phyloP scores from a whole-genome alignment of 1,284 basidiomycete genomes.

The Stygiomarasmius scandens region DNA sequence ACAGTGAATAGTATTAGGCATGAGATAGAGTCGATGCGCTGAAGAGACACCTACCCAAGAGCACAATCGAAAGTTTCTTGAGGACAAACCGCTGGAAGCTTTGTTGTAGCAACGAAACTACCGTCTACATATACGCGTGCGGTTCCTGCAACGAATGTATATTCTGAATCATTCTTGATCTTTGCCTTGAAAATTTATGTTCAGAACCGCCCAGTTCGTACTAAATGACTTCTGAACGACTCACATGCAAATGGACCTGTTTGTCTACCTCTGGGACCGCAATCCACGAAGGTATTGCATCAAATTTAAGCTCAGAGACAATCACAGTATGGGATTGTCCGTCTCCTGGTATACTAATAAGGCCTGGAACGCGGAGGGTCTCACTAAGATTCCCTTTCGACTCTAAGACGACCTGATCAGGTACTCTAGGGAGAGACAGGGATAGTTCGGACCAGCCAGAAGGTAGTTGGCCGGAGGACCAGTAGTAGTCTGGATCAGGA shows the following conservation, averaged over 20 bases:
- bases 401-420: conserved; percentile 6
- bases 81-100: conserved; percentile 30
- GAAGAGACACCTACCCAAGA: too few species aligned
- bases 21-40: conserved; percentile 7
- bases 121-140: conserved; percentile 42
- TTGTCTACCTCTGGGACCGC: conserved; percentile 32
- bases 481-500: too few species aligned
- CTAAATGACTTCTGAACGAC: not conserved
- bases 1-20: not conserved
- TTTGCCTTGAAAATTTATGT: too few species aligned
- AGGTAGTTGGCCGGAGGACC: too few species aligned
- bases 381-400: conserved; percentile 37
- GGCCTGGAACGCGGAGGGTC: conserved; percentile 37
- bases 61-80: conserved; percentile 25
- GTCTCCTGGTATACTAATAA: conserved; percentile 34
- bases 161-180: too few species aligned
- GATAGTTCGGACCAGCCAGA: not conserved
- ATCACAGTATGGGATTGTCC: conserved; percentile 34
- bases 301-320: conserved; percentile 30
- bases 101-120: conserved; percentile 30
- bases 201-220: too few species aligned
- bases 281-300: conserved; percentile 35
- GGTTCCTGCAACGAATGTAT: conserved; percentile 34
- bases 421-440: conserved; percentile 7
- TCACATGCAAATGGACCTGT: conserved; percentile 35